phyloP scores from a whole-genome alignment of 2,329 filamentous ascomycete species.

The Coniochaeta prunicola region DNA sequence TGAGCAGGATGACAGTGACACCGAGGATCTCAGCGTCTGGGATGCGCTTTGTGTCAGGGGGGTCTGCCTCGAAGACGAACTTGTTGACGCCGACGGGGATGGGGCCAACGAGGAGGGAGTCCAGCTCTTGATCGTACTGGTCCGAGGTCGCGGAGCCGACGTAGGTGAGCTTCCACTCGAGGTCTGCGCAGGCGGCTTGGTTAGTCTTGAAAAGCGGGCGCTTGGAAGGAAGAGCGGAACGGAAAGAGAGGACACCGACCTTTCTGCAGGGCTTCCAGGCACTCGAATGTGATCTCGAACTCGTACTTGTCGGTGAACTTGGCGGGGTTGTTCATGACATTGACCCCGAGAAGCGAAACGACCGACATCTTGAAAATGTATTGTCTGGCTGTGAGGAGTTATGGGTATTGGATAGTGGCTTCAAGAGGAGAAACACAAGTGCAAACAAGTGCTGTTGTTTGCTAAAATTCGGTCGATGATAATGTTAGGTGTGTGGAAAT shows the following conservation, averaged over 20 bases:
- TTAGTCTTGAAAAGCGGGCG: background rate
- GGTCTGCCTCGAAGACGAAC: constrained; percentile 93
- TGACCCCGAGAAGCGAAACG: constrained; percentile 90
- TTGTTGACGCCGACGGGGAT: constrained; percentile 98
- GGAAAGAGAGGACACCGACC: constrained; percentile 42
- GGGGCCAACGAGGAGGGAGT: constrained; percentile 93
- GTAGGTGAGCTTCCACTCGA: constrained; percentile 99
- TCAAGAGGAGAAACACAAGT: background rate
- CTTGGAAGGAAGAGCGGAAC: background rate
- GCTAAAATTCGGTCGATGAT: background rate
- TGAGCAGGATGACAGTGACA: constrained; percentile 93
- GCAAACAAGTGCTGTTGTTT: background rate
- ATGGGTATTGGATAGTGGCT: background rate
- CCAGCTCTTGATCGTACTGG: constrained; percentile 97
- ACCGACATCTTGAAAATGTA: constrained; percentile 67
- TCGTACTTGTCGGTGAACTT: constrained; percentile 88
- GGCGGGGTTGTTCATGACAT: constrained; percentile 95
- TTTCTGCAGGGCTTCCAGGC: constrained; percentile 88
- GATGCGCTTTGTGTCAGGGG: constrained; percentile 84
- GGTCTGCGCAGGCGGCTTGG: constrained; percentile 48
- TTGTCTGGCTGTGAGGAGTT: background rate
- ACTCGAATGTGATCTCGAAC: constrained; percentile 99
- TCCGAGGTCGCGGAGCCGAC: constrained; percentile 98
- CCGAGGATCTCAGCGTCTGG: constrained; percentile 92
- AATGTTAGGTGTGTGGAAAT: background rate